Conservation (phyloP, 805 yeast species). For the Ogataea pignaliae region DNA sequence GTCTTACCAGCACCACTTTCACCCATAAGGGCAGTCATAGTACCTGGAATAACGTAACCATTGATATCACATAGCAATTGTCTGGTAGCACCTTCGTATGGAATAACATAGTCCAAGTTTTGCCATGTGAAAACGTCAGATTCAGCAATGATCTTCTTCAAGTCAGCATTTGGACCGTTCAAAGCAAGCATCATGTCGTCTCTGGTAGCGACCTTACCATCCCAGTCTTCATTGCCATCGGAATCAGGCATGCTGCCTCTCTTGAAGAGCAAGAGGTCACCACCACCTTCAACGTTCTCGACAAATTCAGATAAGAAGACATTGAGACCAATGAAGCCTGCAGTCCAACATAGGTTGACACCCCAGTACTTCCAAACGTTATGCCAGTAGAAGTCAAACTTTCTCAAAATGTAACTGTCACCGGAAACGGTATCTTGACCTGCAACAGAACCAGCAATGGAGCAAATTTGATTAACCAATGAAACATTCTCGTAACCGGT, state of each 20-base stretch:
- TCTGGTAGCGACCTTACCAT: constrained; percentile 33
- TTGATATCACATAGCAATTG: constrained; percentile 39
- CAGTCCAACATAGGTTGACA: constrained; percentile 44
- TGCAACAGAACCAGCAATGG: constrained; percentile 42
- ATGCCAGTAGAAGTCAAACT: constrained; percentile 33
- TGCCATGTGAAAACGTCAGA: constrained; percentile 59
- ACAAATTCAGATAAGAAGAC: constrained; percentile 25
- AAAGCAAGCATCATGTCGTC: constrained; percentile 21
- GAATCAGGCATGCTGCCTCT: constrained; percentile 35
- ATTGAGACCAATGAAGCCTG: constrained; percentile 21
- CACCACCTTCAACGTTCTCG: constrained; percentile 21
- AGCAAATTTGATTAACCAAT: constrained; percentile 41
- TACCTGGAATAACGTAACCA: constrained; percentile 47
- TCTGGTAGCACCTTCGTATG: constrained; percentile 39
- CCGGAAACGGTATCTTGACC: constrained; percentile 27
- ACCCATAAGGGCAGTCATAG: constrained; percentile 57
- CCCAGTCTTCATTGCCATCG: constrained; percentile 32
- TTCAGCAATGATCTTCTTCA: constrained; percentile 15
- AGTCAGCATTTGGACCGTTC: constrained; percentile 21
- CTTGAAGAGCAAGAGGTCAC: constrained; percentile 36
- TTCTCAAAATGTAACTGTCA: constrained; percentile 31
- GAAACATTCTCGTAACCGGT: constrained; percentile 44
- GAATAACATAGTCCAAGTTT: constrained; percentile 53
- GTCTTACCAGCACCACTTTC: constrained; percentile 64
- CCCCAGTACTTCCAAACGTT: constrained; percentile 48